Conservation (phyloP, 148 eudicot species). For the Rhododendron simsii region DNA sequence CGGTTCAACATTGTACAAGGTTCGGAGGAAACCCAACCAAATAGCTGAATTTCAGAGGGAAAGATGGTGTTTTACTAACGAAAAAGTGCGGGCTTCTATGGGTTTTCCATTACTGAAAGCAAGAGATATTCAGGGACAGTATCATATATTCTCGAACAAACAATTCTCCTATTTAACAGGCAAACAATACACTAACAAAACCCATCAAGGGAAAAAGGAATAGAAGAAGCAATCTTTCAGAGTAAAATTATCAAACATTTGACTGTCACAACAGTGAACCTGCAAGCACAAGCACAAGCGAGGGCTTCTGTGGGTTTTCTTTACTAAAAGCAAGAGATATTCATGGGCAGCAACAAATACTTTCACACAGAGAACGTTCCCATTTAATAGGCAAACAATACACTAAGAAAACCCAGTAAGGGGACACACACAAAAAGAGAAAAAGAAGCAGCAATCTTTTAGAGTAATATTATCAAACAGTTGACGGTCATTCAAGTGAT, state of each 20-base stretch:
- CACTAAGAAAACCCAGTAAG: background rate
- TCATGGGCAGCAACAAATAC: background rate
- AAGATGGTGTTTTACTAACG: background rate
- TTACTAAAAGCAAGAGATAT: background rate
- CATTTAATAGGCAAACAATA: background rate
- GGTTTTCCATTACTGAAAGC: background rate
- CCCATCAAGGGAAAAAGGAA: background rate
- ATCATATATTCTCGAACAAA: background rate
- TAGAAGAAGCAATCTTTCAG: background rate
- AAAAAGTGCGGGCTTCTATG: background rate
- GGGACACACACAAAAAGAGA: background rate
- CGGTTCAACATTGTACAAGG: background rate
- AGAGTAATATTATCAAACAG: slow-evolving; percentile 34
- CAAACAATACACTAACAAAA: background rate
- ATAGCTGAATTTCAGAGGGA: background rate
- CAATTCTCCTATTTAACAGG: background rate
- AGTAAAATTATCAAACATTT: slow-evolving; percentile 32
- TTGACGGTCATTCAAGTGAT: slow-evolving; percentile 3
- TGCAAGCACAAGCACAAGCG: background rate
- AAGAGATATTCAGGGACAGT: background rate
- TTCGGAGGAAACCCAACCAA: background rate
- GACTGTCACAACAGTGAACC: background rate
- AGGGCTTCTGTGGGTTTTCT: background rate
- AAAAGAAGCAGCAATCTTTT: background rate
- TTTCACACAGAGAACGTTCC: background rate